Percentiles rank a stretch among this genome's conserved stretches.
Conservation (phyloP, 345 rosid genomes). For the Dovyalis caffra region DNA sequence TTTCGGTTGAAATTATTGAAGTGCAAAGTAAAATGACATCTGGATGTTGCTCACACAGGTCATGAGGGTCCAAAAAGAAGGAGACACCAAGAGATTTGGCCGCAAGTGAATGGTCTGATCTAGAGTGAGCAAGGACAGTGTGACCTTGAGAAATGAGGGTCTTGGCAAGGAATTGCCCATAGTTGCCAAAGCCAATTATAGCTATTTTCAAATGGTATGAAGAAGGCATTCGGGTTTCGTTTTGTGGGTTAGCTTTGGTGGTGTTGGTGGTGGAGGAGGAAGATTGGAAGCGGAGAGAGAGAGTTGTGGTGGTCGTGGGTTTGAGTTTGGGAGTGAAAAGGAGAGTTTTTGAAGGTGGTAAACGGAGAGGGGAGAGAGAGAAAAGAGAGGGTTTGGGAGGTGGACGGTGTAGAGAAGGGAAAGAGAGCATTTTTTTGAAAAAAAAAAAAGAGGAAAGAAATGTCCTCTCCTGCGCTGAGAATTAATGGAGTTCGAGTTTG, state of each 20-base stretch:
- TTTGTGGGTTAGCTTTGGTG: neutral
- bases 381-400: neutral
- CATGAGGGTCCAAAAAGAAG: constrained; percentile 46
- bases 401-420: neutral
- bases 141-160: constrained; percentile 62
- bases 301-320: neutral
- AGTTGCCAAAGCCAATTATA: constrained; percentile 75
- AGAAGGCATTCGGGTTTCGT: neutral
- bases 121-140: constrained; percentile 59
- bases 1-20: constrained; percentile 61
- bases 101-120: constrained; percentile 43
- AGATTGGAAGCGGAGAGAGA: neutral
- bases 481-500: too few relatives aligned
- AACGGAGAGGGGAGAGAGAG: neutral
- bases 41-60: constrained; percentile 56
- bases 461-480: too few relatives aligned
- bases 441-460: too few relatives aligned
- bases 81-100: constrained; percentile 52
- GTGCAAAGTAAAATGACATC: constrained; percentile 62
- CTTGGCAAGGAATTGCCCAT: constrained; percentile 68
- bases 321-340: neutral
- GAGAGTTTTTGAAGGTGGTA: neutral
- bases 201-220: constrained; percentile 53
- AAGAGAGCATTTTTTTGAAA: too few relatives aligned
- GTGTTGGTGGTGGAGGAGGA: neutral